Conservation (phyloP, 768 basidiomycete species). For the Clathrus columnatus region DNA sequence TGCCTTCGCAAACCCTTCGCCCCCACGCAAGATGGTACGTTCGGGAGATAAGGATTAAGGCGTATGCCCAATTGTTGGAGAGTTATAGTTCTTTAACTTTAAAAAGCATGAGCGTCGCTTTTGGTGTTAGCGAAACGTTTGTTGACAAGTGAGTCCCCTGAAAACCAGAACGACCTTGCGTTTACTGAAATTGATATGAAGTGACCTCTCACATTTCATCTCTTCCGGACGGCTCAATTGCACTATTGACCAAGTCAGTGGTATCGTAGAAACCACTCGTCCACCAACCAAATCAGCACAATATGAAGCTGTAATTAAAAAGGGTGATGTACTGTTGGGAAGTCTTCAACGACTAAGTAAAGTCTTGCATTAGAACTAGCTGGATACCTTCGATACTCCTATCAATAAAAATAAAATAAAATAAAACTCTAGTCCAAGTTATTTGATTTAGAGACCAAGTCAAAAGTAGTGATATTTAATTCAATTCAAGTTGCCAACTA, state of each 20-base stretch:
- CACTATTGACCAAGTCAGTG: constrained; percentile 91
- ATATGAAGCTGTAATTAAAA: constrained; percentile 88
- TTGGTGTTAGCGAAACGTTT: constrained; percentile 83
- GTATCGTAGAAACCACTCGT: constrained; percentile 87
- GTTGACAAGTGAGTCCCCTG: constrained; percentile 64
- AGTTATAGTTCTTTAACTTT: constrained; percentile 84
- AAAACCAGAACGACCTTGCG: constrained; percentile 1
- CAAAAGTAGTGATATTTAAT: no score
- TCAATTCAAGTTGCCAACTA: no score
- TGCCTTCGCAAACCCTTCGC: constrained; percentile 79
- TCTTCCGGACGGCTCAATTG: constrained; percentile 77
- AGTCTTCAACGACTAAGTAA: constrained; percentile 84
- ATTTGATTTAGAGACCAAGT: no score
- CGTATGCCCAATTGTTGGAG: constrained; percentile 88
- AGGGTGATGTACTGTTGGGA: constrained; percentile 84
- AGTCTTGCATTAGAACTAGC: constrained; percentile 67
- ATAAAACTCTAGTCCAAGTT: no score
- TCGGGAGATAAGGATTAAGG: constrained; percentile 92
- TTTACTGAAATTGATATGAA: constrained; percentile 21
- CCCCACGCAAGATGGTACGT: constrained; percentile 86
- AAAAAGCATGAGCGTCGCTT: constrained; percentile 74
- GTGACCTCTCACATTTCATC: constrained; percentile 89
- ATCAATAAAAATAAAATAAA: no score
- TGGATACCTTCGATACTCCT: no score
- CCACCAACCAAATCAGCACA: constrained; percentile 70